Conservation (phyloP, 495 filamentous ascomycete genomes). For the Podospora conica region DNA sequence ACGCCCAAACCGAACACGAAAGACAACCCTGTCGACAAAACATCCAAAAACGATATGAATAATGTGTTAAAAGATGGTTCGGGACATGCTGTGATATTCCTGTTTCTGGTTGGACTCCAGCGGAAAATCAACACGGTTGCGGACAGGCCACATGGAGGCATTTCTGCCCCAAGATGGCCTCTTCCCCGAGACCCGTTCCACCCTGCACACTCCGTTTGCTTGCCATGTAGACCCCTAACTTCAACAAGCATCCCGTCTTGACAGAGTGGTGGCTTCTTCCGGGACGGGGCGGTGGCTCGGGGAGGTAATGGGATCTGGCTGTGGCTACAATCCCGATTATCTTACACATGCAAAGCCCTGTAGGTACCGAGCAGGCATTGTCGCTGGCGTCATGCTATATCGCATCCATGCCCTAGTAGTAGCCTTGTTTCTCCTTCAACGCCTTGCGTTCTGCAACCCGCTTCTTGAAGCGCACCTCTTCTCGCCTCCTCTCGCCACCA, state of each 20-base stretch:
- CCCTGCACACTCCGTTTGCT: background rate
- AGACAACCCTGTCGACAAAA: background rate
- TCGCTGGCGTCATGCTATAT: background rate
- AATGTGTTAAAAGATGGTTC: background rate
- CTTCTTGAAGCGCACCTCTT: conserved; percentile 63
- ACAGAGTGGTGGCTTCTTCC: background rate
- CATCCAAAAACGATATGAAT: background rate
- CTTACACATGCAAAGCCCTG: background rate
- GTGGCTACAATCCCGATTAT: background rate
- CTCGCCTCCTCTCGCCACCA: conserved; percentile 86
- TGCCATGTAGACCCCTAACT: background rate
- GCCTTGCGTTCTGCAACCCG: conserved; percentile 45
- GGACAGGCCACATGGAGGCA: too few species aligned
- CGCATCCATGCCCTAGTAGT: conserved; percentile 15
- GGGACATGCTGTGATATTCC: background rate
- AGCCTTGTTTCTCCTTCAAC: conserved; percentile 31
- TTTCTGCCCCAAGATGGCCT: too few species aligned
- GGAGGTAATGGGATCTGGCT: background rate
- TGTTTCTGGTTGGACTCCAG: background rate
- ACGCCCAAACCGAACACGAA: background rate
- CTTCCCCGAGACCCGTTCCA: too few species aligned
- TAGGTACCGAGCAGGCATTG: background rate
- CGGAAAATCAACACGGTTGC: background rate
- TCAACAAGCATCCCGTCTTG: background rate
- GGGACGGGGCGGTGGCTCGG: background rate